Base-by-base conservation (phyloP, 371 early-diverging fungal genomes). In the Syncephalis fuscata region DNA sequence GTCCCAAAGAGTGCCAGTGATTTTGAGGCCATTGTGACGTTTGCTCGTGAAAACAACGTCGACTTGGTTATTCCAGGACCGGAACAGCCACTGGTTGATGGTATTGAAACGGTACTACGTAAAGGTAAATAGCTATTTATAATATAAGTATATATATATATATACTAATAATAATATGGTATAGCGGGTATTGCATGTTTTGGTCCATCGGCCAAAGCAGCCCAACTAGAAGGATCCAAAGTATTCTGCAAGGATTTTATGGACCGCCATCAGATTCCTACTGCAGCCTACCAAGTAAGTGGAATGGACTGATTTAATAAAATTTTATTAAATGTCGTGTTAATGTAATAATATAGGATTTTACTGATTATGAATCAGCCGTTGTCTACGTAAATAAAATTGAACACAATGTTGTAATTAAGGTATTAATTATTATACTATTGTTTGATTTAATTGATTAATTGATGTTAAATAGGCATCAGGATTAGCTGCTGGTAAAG, bases 211-310 rank as follows among this genome's bases (percentile, higher is more conserved):
- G 58, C 67, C 42, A 76, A 75, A 54, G 97, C 97, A 21, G 90
- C 95, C 43, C 70, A 66, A 46, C 77, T 97, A 68, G 97, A 97
- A 66, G 95, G 93, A 2, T 93, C 94, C 53, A 97, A 97, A 71
- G 87, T 94, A 9, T 97, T 89, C 61, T 83, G 89, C 54, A 97
- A 95, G 66, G 88, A 92, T 60, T 97, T 97, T 60, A 97, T 97
- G 97, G 73, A 76, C 63, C 79, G 77, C 63, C 89, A 97, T 70
- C 62, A 71, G 51, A 93, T 97, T 55, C 96, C 97, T 7, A 97
- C 97, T 1, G 97, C 97, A 5, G 80, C 78, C 7, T 95, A 90
- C 64, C 72, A 78, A 60, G 76, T 73, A 59, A 55, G 15, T 43
- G n/a, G n/a, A n/a, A n/a, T n/a, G n/a, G n/a, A n/a, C n/a, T n/a